Evolutionary conservation across 345 rosid genomes (phyloP).

Genomic region (Erysimum cheiranthoides): DNA sequence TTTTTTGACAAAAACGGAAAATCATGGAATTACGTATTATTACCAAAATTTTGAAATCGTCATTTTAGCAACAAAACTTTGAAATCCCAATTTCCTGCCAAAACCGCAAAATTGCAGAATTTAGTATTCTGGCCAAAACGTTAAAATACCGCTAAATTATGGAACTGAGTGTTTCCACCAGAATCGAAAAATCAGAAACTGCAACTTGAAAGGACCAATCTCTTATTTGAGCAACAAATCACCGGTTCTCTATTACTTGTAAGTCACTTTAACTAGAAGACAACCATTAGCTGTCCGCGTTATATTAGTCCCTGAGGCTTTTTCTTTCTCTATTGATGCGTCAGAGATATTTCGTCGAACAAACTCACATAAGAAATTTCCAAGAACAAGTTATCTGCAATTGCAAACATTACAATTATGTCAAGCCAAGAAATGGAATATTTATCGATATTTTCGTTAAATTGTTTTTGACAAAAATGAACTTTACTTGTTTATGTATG

Average conservation of each 20-base stretch:
- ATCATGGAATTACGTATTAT: no score
- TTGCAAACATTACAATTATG: conserved; percentile 52
- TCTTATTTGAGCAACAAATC: conserved; percentile 55
- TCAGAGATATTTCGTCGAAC: conserved; percentile 60
- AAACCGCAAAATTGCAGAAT: no score
- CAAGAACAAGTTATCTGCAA: conserved; percentile 52
- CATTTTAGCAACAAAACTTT: no score
- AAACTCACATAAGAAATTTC: conserved; percentile 55
- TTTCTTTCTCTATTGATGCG: conserved; percentile 14
- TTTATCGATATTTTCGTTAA: not conserved
- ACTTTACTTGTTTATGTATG: conserved; percentile 14
- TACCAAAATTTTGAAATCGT: no score
- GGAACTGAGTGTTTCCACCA: no score
- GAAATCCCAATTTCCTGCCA: no score
- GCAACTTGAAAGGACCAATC: conserved; percentile 55
- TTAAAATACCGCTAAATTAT: no score
- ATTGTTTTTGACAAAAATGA: conserved; percentile 20
- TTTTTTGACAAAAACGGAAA: no score
- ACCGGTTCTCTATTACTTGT: conserved; percentile 51
- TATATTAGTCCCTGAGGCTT: conserved; percentile 3
- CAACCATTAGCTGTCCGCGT: not conserved
- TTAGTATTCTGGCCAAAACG: no score
- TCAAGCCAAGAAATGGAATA: conserved; percentile 14
- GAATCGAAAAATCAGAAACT: conserved; percentile 45
- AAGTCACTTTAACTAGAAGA: conserved; percentile 35